Conservation (phyloP, 352 stramenopile species). For the Globisporangium mamillatum region DNA sequence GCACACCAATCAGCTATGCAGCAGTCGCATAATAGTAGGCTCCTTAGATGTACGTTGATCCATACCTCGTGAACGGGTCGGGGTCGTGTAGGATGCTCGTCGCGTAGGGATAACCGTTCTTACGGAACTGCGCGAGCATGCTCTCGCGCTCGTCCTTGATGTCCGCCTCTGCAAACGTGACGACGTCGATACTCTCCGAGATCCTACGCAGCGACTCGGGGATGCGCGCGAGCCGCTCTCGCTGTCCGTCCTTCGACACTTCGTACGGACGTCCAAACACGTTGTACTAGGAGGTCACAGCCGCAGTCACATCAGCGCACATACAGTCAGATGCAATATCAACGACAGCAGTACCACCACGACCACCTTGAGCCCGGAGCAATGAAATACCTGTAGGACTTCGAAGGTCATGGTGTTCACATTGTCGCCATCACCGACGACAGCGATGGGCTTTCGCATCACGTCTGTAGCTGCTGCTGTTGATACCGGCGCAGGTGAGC, state of each 20-base stretch:
- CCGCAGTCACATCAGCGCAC: background rate
- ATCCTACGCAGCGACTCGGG: constrained; percentile 44
- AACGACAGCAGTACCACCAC: background rate
- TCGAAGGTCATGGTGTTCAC: constrained; percentile 43
- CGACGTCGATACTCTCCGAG: constrained; percentile 58
- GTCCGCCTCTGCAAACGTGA: constrained; percentile 78
- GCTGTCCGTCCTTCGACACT: constrained; percentile 71
- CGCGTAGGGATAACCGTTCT: constrained; percentile 52
- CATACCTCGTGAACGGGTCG: constrained; percentile 71
- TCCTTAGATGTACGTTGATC: background rate
- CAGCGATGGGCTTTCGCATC: background rate
- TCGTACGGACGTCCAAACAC: constrained; percentile 68
- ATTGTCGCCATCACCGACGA: background rate
- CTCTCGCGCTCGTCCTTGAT: constrained; percentile 40
- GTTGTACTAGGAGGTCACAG: constrained; percentile 59
- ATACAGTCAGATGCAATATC: background rate
- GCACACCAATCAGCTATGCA: background rate
- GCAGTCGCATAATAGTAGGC: background rate
- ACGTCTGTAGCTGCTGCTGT: background rate
- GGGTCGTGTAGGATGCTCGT: constrained; percentile 73
- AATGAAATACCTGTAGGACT: constrained; percentile 44
- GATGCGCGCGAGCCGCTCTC: constrained; percentile 57
- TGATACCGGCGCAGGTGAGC: background rate
- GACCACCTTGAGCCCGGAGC: background rate
- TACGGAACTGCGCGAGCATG: constrained; percentile 63